phyloP scores from a whole-genome alignment of 179 eudicot genomes.

The Camellia oleifera region DNA sequence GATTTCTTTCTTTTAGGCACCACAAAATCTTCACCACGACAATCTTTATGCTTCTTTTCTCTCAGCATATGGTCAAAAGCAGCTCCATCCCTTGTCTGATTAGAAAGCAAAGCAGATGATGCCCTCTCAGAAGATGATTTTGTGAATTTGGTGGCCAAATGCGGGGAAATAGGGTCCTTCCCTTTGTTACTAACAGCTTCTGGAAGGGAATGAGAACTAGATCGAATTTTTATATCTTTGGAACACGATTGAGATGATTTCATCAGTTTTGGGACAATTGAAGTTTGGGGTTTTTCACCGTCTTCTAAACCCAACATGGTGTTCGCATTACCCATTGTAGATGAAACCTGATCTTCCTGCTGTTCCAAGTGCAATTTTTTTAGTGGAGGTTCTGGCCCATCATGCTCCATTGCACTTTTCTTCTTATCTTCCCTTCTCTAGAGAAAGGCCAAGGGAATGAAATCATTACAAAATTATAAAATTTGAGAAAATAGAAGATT shows the following conservation, averaged over 20 bases:
- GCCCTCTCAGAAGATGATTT: conserved; percentile 10
- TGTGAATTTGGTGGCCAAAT: background rate
- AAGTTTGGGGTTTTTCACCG: background rate
- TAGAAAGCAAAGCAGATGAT: conserved; percentile 12
- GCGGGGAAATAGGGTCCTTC: conserved; percentile 24
- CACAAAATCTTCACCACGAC: conserved; percentile 4
- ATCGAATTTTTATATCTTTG: background rate
- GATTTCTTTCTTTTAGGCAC: conserved; percentile 7
- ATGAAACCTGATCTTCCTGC: conserved; percentile 17
- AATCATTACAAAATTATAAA: background rate
- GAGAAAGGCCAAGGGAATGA: conserved; percentile 6
- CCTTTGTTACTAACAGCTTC: conserved; percentile 7
- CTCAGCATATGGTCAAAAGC: conserved; percentile 2
- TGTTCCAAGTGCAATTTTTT: conserved; percentile 13
- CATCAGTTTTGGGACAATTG: background rate
- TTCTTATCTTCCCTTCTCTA: conserved; percentile 16
- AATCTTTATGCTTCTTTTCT: conserved; percentile 10
- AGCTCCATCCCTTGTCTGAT: conserved; percentile 11
- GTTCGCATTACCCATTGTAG: conserved; percentile 5
- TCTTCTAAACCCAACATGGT: background rate
- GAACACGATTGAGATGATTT: conserved; percentile 6
- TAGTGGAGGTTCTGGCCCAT: conserved; percentile 15
- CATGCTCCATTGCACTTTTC: background rate
- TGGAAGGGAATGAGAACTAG: conserved; percentile 11
- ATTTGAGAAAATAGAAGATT: conserved; percentile 1